Evolutionary conservation across 371 early-diverging fungal genomes (phyloP).

Genomic region (Polyrhizophydium stewartii): DNA sequence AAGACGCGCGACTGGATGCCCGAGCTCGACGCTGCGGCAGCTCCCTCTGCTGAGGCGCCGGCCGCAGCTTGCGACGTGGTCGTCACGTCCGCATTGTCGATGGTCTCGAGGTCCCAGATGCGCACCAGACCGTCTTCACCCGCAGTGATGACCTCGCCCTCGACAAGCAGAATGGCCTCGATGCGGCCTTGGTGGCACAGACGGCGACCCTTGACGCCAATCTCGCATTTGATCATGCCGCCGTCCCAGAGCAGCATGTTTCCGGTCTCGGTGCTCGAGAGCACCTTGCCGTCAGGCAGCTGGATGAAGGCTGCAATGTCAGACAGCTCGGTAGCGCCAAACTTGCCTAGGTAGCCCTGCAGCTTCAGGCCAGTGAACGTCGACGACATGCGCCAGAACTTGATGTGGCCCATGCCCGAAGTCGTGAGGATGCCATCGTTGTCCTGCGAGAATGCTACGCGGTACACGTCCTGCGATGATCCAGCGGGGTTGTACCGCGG

Average conservation of each 20-base stretch:
- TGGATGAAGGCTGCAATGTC: constrained; percentile 48
- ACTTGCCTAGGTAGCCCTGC: constrained; percentile 52
- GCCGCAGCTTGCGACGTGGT: constrained; percentile 12
- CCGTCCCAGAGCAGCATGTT: constrained; percentile 57
- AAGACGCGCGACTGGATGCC: constrained; percentile 34
- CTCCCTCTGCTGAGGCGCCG: neutral
- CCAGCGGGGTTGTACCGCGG: neutral
- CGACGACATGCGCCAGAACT: constrained; percentile 51
- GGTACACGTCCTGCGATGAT: constrained; percentile 40
- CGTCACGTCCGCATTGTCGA: constrained; percentile 49
- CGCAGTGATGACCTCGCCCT: constrained; percentile 45
- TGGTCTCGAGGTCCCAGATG: constrained; percentile 54
- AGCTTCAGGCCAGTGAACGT: constrained; percentile 57
- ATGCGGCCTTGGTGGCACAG: constrained; percentile 45
- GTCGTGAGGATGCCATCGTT: constrained; percentile 45
- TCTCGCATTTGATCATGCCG: constrained; percentile 53
- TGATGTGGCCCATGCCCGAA: constrained; percentile 58
- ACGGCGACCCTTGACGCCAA: constrained; percentile 31
- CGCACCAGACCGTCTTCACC: constrained; percentile 55
- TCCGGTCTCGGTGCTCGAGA: constrained; percentile 50
- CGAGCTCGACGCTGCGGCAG: constrained; percentile 10
- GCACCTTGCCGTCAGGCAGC: constrained; percentile 50
- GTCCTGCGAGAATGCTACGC: constrained; percentile 43
- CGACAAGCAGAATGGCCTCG: constrained; percentile 33
- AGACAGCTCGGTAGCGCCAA: constrained; percentile 49